phyloP scores from a whole-genome alignment of 2,329 filamentous ascomycete species.

The Coniochaeta ligniaria region DNA sequence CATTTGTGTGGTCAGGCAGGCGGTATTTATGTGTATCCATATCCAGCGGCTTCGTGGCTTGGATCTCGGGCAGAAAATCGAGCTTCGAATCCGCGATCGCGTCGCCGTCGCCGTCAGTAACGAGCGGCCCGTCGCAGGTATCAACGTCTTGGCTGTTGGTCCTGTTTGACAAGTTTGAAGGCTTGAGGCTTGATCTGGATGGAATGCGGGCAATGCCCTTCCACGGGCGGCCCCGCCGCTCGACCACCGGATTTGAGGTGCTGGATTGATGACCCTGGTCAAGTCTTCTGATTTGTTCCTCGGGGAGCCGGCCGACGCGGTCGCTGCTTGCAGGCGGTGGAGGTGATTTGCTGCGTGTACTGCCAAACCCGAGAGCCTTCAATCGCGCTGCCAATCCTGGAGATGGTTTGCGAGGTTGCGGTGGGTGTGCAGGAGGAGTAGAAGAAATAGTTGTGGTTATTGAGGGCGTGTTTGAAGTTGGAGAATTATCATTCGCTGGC shows the following conservation, averaged over 20 bases:
- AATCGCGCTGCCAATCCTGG: slow-evolving; percentile 58
- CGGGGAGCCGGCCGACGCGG: slow-evolving; percentile 60
- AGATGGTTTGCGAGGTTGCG: slow-evolving; percentile 47
- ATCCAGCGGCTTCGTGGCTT: slow-evolving; percentile 40
- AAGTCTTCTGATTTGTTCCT: slow-evolving; percentile 62
- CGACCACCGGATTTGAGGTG: slow-evolving; percentile 42
- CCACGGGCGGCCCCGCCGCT: slow-evolving; percentile 66
- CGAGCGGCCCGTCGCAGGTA: slow-evolving; percentile 12
- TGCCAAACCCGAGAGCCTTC: slow-evolving; percentile 56
- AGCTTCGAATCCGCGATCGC: slow-evolving; percentile 18
- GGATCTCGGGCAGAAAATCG: slow-evolving; percentile 44
- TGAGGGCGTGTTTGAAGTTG: slow-evolving; percentile 6
- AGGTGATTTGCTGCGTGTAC: slow-evolving; percentile 28
- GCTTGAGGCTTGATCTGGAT: slow-evolving; percentile 23
- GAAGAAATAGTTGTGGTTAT: slow-evolving; percentile 14
- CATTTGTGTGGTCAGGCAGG: slow-evolving; percentile 61
- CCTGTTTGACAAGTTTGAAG: slow-evolving; percentile 6
- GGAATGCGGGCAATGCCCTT: slow-evolving; percentile 55
- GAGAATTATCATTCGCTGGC: slow-evolving; percentile 4
- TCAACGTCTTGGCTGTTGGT: slow-evolving; percentile 10
- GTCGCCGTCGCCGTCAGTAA: slow-evolving; percentile 17
- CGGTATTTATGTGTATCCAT: slow-evolving; percentile 72
- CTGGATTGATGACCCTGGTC: slow-evolving; percentile 59
- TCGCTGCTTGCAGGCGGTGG: slow-evolving; percentile 27
- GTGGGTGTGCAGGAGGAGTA: slow-evolving; percentile 7